Percentiles rank a stretch among this genome's conserved stretches.
Evolutionary conservation across 352 stramenopile species (phyloP).

Genomic region (Elongisporangium senticosum): DNA sequence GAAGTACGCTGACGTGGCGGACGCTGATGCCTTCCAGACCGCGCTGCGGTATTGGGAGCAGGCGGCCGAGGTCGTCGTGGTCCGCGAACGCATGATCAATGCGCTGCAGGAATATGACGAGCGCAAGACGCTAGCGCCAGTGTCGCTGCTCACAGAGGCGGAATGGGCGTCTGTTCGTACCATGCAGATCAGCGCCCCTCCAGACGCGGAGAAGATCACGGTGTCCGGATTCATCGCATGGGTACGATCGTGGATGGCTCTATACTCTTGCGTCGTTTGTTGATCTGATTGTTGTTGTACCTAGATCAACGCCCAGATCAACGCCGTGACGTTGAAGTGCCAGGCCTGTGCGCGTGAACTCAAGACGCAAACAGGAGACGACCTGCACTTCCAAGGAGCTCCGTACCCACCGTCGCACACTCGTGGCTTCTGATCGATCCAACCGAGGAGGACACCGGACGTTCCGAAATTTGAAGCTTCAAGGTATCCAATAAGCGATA

Average conservation of each 20-base stretch:
- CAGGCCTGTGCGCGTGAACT: constrained; percentile 31
- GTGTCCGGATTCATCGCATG: constrained; percentile 41
- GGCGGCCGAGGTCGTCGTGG: constrained; percentile 25
- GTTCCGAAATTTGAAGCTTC: not conserved
- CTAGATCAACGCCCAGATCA: constrained; percentile 35
- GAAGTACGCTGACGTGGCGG: constrained; percentile 44
- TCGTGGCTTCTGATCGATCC: not conserved
- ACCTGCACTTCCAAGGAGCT: constrained; percentile 55
- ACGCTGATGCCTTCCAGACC: constrained; percentile 32
- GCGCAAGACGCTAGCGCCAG: not conserved
- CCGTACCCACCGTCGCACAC: constrained; percentile 24
- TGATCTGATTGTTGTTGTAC: constrained; percentile 4
- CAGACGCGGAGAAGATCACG: constrained; percentile 12
- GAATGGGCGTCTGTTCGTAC: not conserved
- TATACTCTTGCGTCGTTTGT: not conserved
- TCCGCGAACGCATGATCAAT: constrained; percentile 37
- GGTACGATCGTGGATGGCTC: constrained; percentile 17
- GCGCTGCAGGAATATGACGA: not conserved
- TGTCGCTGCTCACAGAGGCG: not conserved
- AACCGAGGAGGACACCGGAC: not conserved
- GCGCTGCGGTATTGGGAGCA: constrained; percentile 45
- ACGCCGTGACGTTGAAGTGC: constrained; percentile 36
- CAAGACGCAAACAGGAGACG: constrained; percentile 46
- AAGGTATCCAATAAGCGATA: not conserved
- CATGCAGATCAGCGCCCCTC: not conserved